These are phyloP conservation scores for Phaseolus coccineus DNA, from an alignment of 331 rosid genomes.

Conservation along the genomic window DNA sequence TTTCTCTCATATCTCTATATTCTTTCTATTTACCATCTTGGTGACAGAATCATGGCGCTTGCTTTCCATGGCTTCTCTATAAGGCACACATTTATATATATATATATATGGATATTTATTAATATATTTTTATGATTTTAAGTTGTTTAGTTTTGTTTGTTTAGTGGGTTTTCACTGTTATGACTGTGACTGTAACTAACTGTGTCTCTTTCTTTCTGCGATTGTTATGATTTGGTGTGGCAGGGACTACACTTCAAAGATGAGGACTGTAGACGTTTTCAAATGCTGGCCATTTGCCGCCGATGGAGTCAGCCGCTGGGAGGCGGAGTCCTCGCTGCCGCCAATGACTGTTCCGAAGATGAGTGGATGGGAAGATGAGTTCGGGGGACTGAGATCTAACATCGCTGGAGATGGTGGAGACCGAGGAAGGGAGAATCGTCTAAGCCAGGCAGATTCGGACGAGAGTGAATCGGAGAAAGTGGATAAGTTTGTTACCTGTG, in stretches of 20 bases:
- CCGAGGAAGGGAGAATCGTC: background rate
- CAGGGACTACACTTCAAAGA: slow-evolving; percentile 73
- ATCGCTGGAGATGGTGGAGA: background rate
- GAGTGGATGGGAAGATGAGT: slow-evolving; percentile 60
- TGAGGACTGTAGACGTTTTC: slow-evolving; percentile 62
- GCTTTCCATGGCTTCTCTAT: slow-evolving; percentile 19
- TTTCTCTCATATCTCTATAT: background rate
- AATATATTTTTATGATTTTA: background rate
- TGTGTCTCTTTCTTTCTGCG: background rate
- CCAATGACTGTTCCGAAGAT: slow-evolving; percentile 62
- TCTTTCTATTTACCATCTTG: background rate
- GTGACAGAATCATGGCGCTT: background rate
- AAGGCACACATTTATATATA: background rate
- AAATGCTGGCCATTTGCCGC: slow-evolving; percentile 71
- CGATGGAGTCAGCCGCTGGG: slow-evolving; percentile 36
- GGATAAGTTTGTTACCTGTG: background rate
- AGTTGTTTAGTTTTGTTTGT: background rate
- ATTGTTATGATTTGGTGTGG: slow-evolving; percentile 2
- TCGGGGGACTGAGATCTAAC: slow-evolving; percentile 46
- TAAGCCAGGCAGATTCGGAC: slow-evolving; percentile 32
- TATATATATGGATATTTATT: background rate
- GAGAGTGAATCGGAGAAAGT: slow-evolving; percentile 36
- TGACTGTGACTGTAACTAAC: slow-evolving; percentile 32
- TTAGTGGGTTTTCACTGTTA: background rate
- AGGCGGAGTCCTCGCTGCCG: slow-evolving; percentile 58